These are phyloP conservation scores for Trifolium subterraneum DNA, from an alignment of 306 rosid genomes.

Conservation along the genomic window DNA sequence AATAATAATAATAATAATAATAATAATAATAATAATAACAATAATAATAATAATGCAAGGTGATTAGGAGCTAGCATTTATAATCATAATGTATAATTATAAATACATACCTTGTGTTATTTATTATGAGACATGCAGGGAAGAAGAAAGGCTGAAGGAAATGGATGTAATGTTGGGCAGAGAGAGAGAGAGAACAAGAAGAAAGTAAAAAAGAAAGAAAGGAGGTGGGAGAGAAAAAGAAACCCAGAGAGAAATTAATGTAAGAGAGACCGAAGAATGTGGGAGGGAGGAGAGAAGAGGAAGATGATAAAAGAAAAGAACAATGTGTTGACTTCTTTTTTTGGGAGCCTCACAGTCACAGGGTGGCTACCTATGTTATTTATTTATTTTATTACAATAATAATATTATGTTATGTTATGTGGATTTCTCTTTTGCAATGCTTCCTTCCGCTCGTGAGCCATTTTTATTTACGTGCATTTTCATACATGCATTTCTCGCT, in stretches of 20 bases:
- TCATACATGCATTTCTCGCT: no score
- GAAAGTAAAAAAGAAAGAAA: constrained; percentile 25
- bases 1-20: background rate
- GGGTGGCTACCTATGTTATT: constrained; percentile 28
- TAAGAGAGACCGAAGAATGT: constrained; percentile 58
- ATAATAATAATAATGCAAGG: background rate
- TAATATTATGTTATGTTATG: no score
- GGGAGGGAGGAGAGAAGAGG: constrained; percentile 43
- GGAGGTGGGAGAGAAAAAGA: constrained; percentile 39
- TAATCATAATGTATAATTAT: background rate
- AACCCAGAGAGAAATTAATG: constrained; percentile 37
- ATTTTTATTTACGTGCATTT: no score
- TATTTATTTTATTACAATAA: background rate
- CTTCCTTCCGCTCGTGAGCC: no score
- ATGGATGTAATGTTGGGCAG: constrained; percentile 10
- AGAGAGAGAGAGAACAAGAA: constrained; percentile 15
- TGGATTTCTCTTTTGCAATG: no score
- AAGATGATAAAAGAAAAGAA: constrained; percentile 4
- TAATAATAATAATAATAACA: background rate
- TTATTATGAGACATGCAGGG: constrained; percentile 39
- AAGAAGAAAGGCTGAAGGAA: constrained; percentile 42
- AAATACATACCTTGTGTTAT: constrained; percentile 49
- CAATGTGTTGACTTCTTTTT: background rate
- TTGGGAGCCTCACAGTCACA: constrained; percentile 24
- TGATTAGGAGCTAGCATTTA: background rate